Conservation (phyloP, 1,139 yeast species). For the Saccharomyces hybrid region DNA sequence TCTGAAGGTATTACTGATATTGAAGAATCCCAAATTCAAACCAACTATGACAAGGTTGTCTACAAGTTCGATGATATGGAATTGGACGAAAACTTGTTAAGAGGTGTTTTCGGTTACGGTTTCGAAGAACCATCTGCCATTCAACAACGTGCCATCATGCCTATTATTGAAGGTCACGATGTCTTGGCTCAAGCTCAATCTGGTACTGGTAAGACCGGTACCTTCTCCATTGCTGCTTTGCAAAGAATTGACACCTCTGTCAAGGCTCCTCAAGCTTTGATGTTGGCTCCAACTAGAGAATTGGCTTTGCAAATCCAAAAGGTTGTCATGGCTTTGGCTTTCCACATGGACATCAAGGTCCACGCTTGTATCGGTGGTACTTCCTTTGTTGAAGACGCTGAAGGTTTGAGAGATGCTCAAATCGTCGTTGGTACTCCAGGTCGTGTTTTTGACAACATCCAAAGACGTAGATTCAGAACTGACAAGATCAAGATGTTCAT, state of each 20-base stretch:
- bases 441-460: conserved; percentile 96
- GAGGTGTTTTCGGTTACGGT: conserved; percentile 95
- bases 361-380: conserved; percentile 99
- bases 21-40: conserved; percentile 76
- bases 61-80: conserved; percentile 81
- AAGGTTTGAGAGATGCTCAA: conserved; percentile 85
- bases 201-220: conserved; percentile 99
- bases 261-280: conserved; percentile 84
- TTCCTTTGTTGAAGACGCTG: conserved; percentile 82
- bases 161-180: conserved; percentile 93
- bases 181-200: conserved; percentile 99
- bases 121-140: conserved; percentile 96
- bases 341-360: conserved; percentile 86
- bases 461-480: conserved; percentile 85
- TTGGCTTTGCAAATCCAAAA: conserved; percentile 96
- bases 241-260: conserved; percentile 73
- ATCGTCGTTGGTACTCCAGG: conserved; percentile 99
- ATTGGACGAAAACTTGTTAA: conserved; percentile 67
- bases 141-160: conserved; percentile 96
- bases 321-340: conserved; percentile 89
- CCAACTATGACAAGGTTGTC: conserved; percentile 97
- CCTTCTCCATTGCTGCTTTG: conserved; percentile 93
- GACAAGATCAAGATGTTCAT: conserved; percentile 92
- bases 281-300: conserved; percentile 98
- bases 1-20: conserved; percentile 66